phyloP scores from a whole-genome alignment of 306 rosid genomes.

The Vigna trinervia region DNA sequence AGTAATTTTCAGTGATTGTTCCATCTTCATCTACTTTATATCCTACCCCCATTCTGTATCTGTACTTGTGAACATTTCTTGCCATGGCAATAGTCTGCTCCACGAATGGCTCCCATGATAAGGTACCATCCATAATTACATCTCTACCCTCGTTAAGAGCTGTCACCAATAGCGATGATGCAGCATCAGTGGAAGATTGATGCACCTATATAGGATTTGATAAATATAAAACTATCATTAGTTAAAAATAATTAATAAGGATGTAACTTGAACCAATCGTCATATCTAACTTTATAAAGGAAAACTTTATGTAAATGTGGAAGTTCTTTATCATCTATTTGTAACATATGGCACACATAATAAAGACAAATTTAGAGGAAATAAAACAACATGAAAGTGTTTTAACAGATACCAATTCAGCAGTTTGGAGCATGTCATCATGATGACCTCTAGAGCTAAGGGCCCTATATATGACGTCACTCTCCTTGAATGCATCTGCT shows the following conservation, averaged over 20 bases:
- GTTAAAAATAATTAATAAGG: not conserved
- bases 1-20: slow-evolving; percentile 70
- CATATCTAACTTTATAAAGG: not conserved
- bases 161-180: slow-evolving; percentile 84
- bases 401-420: slow-evolving; percentile 60
- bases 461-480: slow-evolving; percentile 73
- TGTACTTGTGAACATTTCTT: slow-evolving; percentile 74
- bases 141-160: slow-evolving; percentile 91
- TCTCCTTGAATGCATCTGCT: slow-evolving; percentile 97
- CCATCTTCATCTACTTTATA: slow-evolving; percentile 76
- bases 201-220: slow-evolving; percentile 63
- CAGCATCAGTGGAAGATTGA: slow-evolving; percentile 84
- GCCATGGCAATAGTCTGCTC: slow-evolving; percentile 86
- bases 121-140: slow-evolving; percentile 91
- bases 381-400: not conserved
- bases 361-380: not conserved
- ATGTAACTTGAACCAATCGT: not conserved
- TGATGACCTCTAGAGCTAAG: slow-evolving; percentile 77
- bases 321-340: not conserved
- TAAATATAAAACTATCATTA: not conserved
- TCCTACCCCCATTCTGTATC: slow-evolving; percentile 89
- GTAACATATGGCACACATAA: not conserved
- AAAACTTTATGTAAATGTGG: not conserved
- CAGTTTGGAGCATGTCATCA: slow-evolving; percentile 80
- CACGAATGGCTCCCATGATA: slow-evolving; percentile 90